phyloP scores from a whole-genome alignment of 129 eudicot species.

The Flaveria robusta region DNA sequence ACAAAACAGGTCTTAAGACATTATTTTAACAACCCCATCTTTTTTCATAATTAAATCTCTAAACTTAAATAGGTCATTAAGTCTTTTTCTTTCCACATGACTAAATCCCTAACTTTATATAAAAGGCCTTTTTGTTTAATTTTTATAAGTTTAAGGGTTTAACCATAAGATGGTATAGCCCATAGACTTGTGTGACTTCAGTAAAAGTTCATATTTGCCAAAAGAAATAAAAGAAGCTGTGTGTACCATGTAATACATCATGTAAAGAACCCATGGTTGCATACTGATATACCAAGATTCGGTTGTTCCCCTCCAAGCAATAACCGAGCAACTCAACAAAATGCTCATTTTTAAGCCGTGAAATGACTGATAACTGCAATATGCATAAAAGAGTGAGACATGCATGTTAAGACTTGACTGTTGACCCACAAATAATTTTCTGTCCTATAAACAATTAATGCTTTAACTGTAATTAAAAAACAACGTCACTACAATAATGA shows the following conservation, averaged over 20 bases:
- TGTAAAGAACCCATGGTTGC: conserved; percentile 95
- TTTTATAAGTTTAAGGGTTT: not conserved
- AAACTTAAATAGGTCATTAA: not conserved
- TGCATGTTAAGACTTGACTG: not conserved
- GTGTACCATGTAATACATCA: conserved; percentile 86
- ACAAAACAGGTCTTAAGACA: too few relatives aligned
- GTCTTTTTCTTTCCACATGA: not conserved
- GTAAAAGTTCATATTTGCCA: not conserved
- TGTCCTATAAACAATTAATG: not conserved
- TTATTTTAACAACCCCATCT: too few relatives aligned
- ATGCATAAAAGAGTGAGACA: not conserved
- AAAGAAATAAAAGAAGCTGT: not conserved
- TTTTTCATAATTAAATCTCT: too few relatives aligned
- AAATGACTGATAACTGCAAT: conserved; percentile 72
- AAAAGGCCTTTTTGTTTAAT: not conserved
- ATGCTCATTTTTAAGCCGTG: conserved; percentile 77
- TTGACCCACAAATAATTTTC: too few relatives aligned
- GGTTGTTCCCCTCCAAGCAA: conserved; percentile 71
- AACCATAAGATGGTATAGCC: not conserved
- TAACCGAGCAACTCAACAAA: conserved; percentile 75
- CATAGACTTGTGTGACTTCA: too few relatives aligned
- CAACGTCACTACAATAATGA: not conserved
- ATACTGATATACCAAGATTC: conserved; percentile 76
- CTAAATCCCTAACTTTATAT: not conserved
- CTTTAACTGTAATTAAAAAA: not conserved